phyloP scores from a whole-genome alignment of 805 yeast species.

The Ogataea saltuana region DNA sequence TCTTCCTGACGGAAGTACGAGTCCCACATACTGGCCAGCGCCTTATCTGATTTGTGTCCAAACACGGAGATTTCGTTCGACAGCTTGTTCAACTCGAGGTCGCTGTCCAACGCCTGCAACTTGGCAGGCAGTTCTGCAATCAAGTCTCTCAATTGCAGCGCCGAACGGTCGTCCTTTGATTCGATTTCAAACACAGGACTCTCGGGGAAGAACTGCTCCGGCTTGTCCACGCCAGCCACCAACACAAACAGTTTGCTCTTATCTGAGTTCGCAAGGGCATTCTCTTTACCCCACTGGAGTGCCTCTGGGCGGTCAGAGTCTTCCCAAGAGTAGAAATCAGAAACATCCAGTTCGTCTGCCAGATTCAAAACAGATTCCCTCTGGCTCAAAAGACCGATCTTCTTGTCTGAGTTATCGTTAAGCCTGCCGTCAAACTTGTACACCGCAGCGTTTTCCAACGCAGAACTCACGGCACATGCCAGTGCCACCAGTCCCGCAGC shows the following conservation, averaged over 20 bases:
- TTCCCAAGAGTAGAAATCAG: slow-evolving; percentile 39
- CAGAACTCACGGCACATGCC: slow-evolving; percentile 8
- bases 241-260: slow-evolving; percentile 40
- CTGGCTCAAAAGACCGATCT: slow-evolving; percentile 22
- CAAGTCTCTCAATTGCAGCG: slow-evolving; percentile 22
- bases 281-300: slow-evolving; percentile 24
- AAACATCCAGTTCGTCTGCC: slow-evolving; percentile 46
- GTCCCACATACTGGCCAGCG: slow-evolving; percentile 27
- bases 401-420: background rate
- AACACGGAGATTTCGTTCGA: slow-evolving; percentile 32
- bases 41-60: slow-evolving; percentile 17
- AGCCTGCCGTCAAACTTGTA: slow-evolving; percentile 19
- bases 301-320: slow-evolving; percentile 27
- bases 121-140: slow-evolving; percentile 30
- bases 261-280: slow-evolving; percentile 8
- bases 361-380: slow-evolving; percentile 43
- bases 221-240: slow-evolving; percentile 44
- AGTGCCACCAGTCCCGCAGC: slow-evolving; percentile 5
- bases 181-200: slow-evolving; percentile 27
- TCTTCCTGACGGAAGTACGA: slow-evolving; percentile 29
- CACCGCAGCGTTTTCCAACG: slow-evolving; percentile 31
- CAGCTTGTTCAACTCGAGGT: slow-evolving; percentile 23
- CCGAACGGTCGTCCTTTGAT: slow-evolving; percentile 24
- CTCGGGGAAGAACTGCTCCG: slow-evolving; percentile 32
- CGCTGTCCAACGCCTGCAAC: slow-evolving; percentile 16